Percentiles rank a stretch among this genome's conserved stretches.
Evolutionary conservation across 1,284 basidiomycete species (phyloP).

Genomic region (Gymnopus androsaceus): DNA sequence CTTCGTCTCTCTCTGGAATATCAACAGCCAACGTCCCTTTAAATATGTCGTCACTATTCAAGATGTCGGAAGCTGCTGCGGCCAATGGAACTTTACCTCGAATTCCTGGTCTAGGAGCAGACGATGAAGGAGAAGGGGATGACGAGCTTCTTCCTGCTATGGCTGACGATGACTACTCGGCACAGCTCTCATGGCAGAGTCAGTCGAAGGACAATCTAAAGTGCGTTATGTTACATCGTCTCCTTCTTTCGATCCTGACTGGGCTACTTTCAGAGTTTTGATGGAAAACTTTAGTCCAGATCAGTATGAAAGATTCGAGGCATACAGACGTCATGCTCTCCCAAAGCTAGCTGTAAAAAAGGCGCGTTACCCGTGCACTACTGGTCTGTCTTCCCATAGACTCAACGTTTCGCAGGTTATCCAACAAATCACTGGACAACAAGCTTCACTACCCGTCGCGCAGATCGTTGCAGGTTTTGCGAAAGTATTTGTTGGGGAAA

Average conservation of each 20-base stretch:
- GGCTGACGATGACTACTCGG: constrained; percentile 84
- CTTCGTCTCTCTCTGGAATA: not conserved
- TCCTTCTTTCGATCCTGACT: constrained; percentile 5
- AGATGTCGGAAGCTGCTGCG: not conserved
- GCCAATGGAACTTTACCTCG: not conserved
- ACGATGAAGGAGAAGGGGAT: constrained; percentile 65
- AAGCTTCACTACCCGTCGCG: constrained; percentile 83
- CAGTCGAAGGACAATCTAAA: constrained; percentile 84
- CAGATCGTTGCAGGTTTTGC: constrained; percentile 87
- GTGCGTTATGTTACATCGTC: constrained; percentile 38
- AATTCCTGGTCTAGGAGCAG: constrained; percentile 24
- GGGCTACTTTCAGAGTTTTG: constrained; percentile 56
- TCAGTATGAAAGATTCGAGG: constrained; percentile 88
- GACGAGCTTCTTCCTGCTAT: constrained; percentile 77
- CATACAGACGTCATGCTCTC: constrained; percentile 80
- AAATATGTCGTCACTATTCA: constrained; percentile 2
- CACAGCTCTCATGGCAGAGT: constrained; percentile 76
- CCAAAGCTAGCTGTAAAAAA: constrained; percentile 83
- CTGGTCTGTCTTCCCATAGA: not conserved
- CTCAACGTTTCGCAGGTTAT: constrained; percentile 62
- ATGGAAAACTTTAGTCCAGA: constrained; percentile 85
- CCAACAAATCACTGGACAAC: constrained; percentile 80
- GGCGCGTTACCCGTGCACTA: constrained; percentile 29
- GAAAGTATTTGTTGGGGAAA: constrained; percentile 92
- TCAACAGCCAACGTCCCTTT: not conserved